Evolutionary conservation across 805 yeast genomes (phyloP), one percentile per base, ranked within the genome.

Genomic region (Scheffersomyces amazonensis): DNA sequence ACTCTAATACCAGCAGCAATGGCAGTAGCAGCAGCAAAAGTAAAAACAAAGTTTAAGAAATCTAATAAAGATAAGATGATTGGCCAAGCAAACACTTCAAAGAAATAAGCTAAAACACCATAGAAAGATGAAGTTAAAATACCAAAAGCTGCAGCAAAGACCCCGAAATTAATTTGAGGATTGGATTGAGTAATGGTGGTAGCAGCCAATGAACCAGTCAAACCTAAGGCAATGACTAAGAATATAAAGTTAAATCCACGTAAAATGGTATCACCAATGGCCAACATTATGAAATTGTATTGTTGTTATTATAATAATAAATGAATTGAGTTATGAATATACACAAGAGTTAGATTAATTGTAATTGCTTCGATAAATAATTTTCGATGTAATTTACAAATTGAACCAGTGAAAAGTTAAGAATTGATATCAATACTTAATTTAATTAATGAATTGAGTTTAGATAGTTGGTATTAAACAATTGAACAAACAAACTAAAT

Each of bases 1-100:
- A 74, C 75, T 66, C 90, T 80, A 59, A 86, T 81, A 55, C 81
- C 95, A 43, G 87, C 95, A 37, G 98, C 98, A 59, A 93, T 73
- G 37, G 96, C 96, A 42, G 95, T 81, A 55, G 90, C 98, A 49
- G 87, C 98, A 35, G 98, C 81, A 64, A 93, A 87, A 40, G 96
- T 81, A 81, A 93, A 93, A 52, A 90, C 85, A 53, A 81, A 68
- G 77, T 89, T 89, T 67, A 93, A 73, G 71, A 88, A 83, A 74
- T 93, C 99, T 58, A 87, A 70, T 40, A 70, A 53, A 42, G 83
- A 80, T 59, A 87, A 64, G 51, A 90, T 63, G 36, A 87, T 64
- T 50, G 98, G 98, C 84, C 95, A 86, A 31, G 96, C 95, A 45
- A 91, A 73, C 53, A 80, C 80, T 43, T 81, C 78, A 50, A 87